Conservation (phyloP, 371 early-diverging fungal genomes). For the Apophysomyces trapeziformis region DNA sequence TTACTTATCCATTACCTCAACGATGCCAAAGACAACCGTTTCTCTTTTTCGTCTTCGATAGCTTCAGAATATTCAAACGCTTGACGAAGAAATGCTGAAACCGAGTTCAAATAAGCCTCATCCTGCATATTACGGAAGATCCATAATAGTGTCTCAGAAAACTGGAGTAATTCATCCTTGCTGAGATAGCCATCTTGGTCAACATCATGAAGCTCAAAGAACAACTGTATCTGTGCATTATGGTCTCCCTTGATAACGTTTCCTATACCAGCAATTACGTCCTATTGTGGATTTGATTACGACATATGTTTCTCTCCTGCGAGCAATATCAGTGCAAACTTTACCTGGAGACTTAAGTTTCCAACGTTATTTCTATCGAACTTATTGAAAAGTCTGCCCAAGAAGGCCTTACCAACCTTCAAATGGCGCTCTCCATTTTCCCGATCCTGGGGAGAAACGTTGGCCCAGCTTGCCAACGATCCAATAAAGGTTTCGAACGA, state of each 20-base stretch:
- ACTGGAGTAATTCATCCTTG: slow-evolving; percentile 84
- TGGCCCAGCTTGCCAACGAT: slow-evolving; percentile 41
- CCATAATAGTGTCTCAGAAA: slow-evolving; percentile 89
- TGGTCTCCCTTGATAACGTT: slow-evolving; percentile 80
- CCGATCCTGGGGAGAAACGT: slow-evolving; percentile 23
- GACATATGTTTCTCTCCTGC: neutral
- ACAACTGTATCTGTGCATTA: slow-evolving; percentile 78
- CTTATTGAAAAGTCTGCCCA: slow-evolving; percentile 56
- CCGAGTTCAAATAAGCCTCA: slow-evolving; percentile 60
- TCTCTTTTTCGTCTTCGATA: slow-evolving; percentile 21
- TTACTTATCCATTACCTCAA: slow-evolving; percentile 34
- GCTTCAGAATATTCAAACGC: slow-evolving; percentile 71
- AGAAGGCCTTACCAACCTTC: slow-evolving; percentile 52
- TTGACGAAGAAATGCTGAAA: slow-evolving; percentile 73
- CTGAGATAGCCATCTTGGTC: slow-evolving; percentile 74
- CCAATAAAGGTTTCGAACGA: slow-evolving; percentile 44
- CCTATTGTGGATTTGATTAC: slow-evolving; percentile 44
- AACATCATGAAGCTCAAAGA: slow-evolving; percentile 85
- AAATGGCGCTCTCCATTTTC: slow-evolving; percentile 39
- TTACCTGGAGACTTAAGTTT: slow-evolving; percentile 63
- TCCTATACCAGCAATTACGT: slow-evolving; percentile 81
- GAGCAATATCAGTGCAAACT: neutral
- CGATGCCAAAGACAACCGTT: slow-evolving; percentile 43
- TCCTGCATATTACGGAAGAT: slow-evolving; percentile 68
- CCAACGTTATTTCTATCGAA: slow-evolving; percentile 63